These are phyloP conservation scores for Phytophthora citricola DNA, from an alignment of 352 stramenopile genomes.

Conservation along the genomic window DNA sequence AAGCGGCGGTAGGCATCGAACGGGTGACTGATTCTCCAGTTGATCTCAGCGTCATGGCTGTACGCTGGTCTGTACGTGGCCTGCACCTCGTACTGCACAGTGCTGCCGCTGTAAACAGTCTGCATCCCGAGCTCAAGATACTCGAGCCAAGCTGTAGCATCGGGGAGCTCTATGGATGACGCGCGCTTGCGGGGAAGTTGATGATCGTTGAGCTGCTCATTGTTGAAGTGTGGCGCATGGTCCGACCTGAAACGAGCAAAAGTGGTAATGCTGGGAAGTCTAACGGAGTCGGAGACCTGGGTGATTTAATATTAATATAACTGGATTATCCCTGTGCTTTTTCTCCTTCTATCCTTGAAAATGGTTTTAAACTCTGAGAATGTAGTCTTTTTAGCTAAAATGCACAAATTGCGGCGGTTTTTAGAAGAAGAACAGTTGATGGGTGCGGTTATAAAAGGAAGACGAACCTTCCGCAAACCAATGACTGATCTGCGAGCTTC, in stretches of 20 bases:
- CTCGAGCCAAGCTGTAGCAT: slow-evolving; percentile 43
- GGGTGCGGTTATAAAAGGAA: no score
- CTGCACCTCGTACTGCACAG: slow-evolving; percentile 36
- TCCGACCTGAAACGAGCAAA: slow-evolving; percentile 20
- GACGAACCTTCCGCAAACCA: no score
- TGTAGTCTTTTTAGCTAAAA: no score
- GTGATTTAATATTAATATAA: no score
- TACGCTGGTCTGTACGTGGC: slow-evolving; percentile 31
- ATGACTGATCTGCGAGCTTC: no score
- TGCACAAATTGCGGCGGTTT: no score
- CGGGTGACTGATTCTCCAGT: slow-evolving; percentile 33
- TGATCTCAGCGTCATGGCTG: slow-evolving; percentile 22
- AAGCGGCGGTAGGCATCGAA: slow-evolving; percentile 58
- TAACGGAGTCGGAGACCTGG: background rate
- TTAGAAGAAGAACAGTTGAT: no score
- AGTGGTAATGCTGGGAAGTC: slow-evolving; percentile 12
- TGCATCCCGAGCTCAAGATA: slow-evolving; percentile 33
- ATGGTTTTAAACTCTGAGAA: no score
- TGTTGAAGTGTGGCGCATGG: slow-evolving; percentile 24
- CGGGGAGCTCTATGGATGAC: slow-evolving; percentile 35
- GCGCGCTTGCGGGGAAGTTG: slow-evolving; percentile 42
- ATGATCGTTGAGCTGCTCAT: slow-evolving; percentile 25
- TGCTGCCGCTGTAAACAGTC: slow-evolving; percentile 10
- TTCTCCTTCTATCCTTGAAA: no score
- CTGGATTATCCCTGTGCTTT: no score